Base-by-base conservation (phyloP, 495 filamentous ascomycete genomes). In the Aspergillus heteromorphus region DNA sequence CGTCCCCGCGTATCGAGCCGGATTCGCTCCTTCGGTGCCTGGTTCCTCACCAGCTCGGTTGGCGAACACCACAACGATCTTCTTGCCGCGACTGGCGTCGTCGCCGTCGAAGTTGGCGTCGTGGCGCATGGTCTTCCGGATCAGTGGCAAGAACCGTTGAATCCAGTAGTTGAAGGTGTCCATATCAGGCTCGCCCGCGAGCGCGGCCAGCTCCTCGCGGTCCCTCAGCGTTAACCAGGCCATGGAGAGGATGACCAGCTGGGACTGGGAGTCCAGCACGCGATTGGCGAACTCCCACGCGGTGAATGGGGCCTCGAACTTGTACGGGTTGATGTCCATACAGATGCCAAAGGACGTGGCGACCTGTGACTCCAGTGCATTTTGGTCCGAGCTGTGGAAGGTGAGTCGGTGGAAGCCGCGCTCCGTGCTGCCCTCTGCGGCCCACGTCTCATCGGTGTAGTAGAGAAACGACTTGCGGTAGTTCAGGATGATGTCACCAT, bases 401-500 rank as follows among this genome's bases (percentile, higher is more conserved):
- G 58, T 55, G 13, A 80, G 65, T 20, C 65, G 55, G 23, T 65
- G 60, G 38, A 69, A 76, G 5, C 73, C 68, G 48, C 67, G 90
- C 14, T 85, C 85, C 4, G 74, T 70, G 17, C 70, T 64, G 10
- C 89, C 89, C 70, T 96, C 92, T 2, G 78, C 66, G 1, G 92
- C 91, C 93, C 93, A 98, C 0, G 84, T 88, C 63, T 91, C 90
- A 63, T 97, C 92, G 0, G 90, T 93, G 71, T 88, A 88, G 68
- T 92, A 97, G 52, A 98, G 79, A 59, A 92, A 92, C 19, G 76
- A 77, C 67, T 98, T 98, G 59, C 93, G 86, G 68, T 96, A 96
- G 72, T 96, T 87, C 36, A 79, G 80, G 30, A 96, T 64, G 0
- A 87, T 81, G 42, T 86, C 74, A 13, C 95, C 93, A 0, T 76